These are phyloP conservation scores for Eucalyptus curtisii DNA, from an alignment of 345 rosid species.

Conservation along the genomic window DNA sequence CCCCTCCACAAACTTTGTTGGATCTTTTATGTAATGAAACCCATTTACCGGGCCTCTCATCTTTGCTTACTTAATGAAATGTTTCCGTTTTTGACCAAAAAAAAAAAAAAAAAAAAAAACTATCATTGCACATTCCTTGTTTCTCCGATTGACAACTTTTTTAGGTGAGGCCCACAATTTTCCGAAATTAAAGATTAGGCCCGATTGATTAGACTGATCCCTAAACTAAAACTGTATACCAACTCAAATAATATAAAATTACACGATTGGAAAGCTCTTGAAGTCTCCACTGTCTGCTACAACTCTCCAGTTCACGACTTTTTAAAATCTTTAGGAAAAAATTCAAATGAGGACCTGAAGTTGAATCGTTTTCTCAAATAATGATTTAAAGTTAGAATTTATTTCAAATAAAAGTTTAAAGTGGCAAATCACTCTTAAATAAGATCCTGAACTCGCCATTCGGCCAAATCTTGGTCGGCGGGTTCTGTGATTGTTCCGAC, in stretches of 20 bases:
- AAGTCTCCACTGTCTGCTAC: background rate
- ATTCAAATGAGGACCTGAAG: accelerated
- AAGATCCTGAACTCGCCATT: background rate
- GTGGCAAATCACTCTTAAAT: background rate
- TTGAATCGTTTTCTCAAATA: no score
- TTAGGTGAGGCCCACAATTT: background rate
- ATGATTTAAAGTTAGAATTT: background rate
- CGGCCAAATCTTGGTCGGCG: background rate
- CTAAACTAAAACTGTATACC: background rate
- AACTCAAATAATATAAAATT: background rate
- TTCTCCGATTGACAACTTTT: background rate
- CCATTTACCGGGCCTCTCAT: no score
- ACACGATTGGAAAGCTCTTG: background rate
- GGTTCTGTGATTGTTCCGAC: background rate
- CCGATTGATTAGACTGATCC: background rate
- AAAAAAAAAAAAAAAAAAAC: no score
- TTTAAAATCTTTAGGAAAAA: background rate
- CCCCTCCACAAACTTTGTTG: no score
- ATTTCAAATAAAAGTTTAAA: no score
- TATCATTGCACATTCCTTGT: background rate
- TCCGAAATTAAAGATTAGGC: background rate
- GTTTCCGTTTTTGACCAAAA: no score
- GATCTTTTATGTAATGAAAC: no score
- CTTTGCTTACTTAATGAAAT: no score
- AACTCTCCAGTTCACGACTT: background rate